These are phyloP conservation scores for Camellia lanceoleosa DNA, from an alignment of 148 eudicot genomes.

Conservation along the genomic window DNA sequence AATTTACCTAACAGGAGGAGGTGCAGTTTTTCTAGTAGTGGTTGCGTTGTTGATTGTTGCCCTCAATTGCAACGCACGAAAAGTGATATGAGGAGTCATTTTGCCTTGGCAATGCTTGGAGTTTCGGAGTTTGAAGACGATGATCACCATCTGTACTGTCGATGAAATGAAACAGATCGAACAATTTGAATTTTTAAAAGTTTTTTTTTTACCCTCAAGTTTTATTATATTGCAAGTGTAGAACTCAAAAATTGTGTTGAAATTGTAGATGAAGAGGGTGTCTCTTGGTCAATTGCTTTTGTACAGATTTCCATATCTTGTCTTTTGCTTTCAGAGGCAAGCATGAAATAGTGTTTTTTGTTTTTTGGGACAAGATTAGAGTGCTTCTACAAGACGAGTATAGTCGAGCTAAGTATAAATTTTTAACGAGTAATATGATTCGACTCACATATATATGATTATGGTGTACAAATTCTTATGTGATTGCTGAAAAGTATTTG, in stretches of 20 bases:
- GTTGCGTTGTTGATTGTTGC: constrained; percentile 30
- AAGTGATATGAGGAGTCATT: constrained; percentile 67
- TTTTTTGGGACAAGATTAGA: too few relatives aligned
- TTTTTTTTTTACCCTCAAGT: background rate
- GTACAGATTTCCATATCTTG: constrained; percentile 10
- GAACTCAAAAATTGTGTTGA: background rate
- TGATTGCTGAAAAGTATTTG: too few relatives aligned
- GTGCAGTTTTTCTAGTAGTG: constrained; percentile 29
- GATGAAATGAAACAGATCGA: constrained; percentile 31
- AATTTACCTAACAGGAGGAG: constrained; percentile 37
- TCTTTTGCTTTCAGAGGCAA: background rate
- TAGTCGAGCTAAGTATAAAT: too few relatives aligned
- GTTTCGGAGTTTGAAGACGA: constrained; percentile 71
- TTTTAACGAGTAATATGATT: too few relatives aligned
- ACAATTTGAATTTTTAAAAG: background rate
- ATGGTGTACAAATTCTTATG: too few relatives aligned
- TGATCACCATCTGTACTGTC: constrained; percentile 50
- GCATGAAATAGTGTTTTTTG: background rate
- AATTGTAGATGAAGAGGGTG: constrained; percentile 20
- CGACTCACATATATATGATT: too few relatives aligned
- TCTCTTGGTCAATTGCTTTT: background rate
- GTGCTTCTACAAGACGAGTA: too few relatives aligned
- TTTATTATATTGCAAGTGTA: background rate
- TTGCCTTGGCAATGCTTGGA: constrained; percentile 91
- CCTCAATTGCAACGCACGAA: constrained; percentile 44